A percentile compares a stretch with the other conserved stretches of the same genome.
phyloP scores from a whole-genome alignment of 805 yeast species.

The Saturnispora bothae region DNA sequence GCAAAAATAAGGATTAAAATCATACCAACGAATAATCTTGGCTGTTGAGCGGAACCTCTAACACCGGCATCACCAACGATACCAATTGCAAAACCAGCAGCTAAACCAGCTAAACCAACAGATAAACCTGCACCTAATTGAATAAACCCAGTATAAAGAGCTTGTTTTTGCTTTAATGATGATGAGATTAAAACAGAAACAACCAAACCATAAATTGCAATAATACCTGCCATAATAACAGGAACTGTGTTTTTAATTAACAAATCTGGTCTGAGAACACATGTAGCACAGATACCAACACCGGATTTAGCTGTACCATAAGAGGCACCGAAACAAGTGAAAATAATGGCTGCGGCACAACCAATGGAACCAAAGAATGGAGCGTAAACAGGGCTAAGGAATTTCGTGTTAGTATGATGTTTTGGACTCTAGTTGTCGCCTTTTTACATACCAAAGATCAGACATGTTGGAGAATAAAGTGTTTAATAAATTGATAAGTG shows the following conservation, averaged over 20 bases:
- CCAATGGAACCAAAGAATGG: conserved; percentile 99
- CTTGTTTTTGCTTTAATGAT: conserved; percentile 80
- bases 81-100: conserved; percentile 99
- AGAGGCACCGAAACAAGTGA: conserved; percentile 98
- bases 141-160: conserved; percentile 93
- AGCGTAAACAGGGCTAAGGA: conserved; percentile 59
- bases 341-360: conserved; percentile 97
- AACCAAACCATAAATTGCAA: conserved; percentile 96
- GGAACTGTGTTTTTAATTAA: conserved; percentile 91
- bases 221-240: conserved; percentile 98
- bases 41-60: conserved; percentile 96
- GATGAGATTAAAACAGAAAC: conserved; percentile 92
- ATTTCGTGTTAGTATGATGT: background rate
- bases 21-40: conserved; percentile 97
- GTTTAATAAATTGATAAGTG: background rate
- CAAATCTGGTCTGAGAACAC: conserved; percentile 95
- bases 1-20: conserved; percentile 97
- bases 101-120: conserved; percentile 93
- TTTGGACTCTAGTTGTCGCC: background rate
- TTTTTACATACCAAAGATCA: conserved; percentile 58
- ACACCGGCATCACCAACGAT: conserved; percentile 99
- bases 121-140: conserved; percentile 97
- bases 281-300: conserved; percentile 98
- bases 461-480: conserved; percentile 33
- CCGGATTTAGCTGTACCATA: conserved; percentile 99